Evolutionary conservation across 305 asterid genomes (phyloP).

Genomic region (Withania somnifera): DNA sequence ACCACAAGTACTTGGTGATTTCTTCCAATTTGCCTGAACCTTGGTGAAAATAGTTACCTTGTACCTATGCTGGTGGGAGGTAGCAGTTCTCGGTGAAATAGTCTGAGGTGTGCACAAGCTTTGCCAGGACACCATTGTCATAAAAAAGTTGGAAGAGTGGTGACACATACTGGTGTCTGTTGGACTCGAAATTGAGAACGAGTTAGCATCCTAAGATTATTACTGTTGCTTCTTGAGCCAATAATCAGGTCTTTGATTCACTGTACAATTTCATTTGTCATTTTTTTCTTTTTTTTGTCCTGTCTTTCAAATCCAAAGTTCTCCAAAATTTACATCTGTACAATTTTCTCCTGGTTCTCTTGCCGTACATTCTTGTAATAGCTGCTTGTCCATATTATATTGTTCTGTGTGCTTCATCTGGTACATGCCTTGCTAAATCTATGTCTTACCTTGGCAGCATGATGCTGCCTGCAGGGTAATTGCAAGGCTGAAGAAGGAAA

Average conservation of each 20-base stretch:
- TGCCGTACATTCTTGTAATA: neutral
- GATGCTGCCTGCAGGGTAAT: slow-evolving; percentile 99
- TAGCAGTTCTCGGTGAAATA: too few relatives aligned
- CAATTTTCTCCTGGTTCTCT: neutral
- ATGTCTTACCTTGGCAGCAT: slow-evolving; percentile 45
- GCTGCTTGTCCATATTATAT: neutral
- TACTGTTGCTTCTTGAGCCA: neutral
- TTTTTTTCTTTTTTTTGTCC: neutral
- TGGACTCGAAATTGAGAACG: neutral
- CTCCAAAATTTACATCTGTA: neutral
- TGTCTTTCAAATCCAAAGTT: neutral
- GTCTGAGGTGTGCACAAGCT: too few relatives aligned
- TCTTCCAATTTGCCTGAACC: too few relatives aligned
- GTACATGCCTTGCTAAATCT: neutral
- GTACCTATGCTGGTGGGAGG: too few relatives aligned
- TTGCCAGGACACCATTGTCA: too few relatives aligned
- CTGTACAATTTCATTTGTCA: neutral
- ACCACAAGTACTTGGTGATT: too few relatives aligned
- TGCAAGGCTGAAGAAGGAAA: slow-evolving; percentile 91
- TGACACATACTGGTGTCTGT: neutral
- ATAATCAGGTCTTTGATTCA: neutral
- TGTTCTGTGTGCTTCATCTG: neutral
- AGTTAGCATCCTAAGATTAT: neutral
- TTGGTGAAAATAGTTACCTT: too few relatives aligned
- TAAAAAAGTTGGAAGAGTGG: neutral